Conservation (phyloP, 768 basidiomycete genomes). For the Cyathus striatus region DNA sequence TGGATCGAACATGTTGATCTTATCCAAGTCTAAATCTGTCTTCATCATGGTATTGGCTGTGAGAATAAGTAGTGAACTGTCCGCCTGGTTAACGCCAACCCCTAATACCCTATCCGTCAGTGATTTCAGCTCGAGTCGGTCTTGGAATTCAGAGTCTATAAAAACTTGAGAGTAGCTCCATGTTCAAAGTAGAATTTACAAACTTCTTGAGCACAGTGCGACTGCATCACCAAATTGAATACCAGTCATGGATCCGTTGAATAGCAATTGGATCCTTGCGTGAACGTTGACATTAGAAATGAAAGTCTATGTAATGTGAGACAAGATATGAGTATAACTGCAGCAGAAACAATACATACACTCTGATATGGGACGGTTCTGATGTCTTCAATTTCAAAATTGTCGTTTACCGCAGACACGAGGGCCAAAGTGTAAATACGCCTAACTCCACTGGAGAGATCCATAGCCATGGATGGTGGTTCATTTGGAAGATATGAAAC, state of each 20-base stretch:
- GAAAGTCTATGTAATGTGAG: slow-evolving; percentile 40
- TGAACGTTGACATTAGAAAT: slow-evolving; percentile 67
- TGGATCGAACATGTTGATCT: slow-evolving; percentile 55
- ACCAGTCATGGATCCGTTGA: slow-evolving; percentile 52
- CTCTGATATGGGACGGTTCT: slow-evolving; percentile 71
- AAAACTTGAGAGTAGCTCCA: background rate
- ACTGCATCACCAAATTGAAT: slow-evolving; percentile 78
- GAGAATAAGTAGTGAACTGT: slow-evolving; percentile 49
- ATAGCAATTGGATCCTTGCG: slow-evolving; percentile 58
- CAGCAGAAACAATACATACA: slow-evolving; percentile 43
- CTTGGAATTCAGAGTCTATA: slow-evolving; percentile 64
- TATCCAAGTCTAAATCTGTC: slow-evolving; percentile 55
- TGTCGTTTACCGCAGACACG: slow-evolving; percentile 34
- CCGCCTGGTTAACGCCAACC: slow-evolving; percentile 51
- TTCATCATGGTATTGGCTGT: slow-evolving; percentile 72
- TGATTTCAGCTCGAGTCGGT: slow-evolving; percentile 70
- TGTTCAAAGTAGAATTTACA: slow-evolving; percentile 1
- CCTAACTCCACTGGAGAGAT: slow-evolving; percentile 34
- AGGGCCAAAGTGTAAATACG: slow-evolving; percentile 62
- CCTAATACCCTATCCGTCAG: slow-evolving; percentile 65
- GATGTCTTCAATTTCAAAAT: slow-evolving; percentile 42
- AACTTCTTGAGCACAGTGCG: slow-evolving; percentile 66
- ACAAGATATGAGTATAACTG: background rate
- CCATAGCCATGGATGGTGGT: background rate
- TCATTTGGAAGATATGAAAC: slow-evolving; percentile 49